Conservation (phyloP, 257 asterid species). For the Cruciata laevipes region DNA sequence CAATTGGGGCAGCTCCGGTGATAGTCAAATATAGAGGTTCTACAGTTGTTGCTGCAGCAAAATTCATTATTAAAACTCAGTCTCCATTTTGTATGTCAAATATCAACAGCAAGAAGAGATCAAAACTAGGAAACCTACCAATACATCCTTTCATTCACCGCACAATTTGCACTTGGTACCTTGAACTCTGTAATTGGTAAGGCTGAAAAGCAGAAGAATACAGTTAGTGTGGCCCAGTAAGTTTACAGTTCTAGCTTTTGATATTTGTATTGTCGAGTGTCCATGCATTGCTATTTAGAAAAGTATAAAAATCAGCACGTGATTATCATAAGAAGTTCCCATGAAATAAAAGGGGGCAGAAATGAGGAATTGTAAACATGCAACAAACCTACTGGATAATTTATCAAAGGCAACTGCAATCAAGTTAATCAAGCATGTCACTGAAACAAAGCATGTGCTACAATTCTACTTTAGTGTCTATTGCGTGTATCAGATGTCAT, state of each 20-base stretch:
- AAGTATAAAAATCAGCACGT: not conserved
- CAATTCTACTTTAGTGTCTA: constrained; percentile 6
- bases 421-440: not conserved
- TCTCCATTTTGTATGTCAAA: not conserved
- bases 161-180: constrained; percentile 22
- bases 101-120: constrained; percentile 7
- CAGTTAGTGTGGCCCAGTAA: not conserved
- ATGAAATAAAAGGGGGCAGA: not conserved
- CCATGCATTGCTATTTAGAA: not conserved
- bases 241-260: not conserved
- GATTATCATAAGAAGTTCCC: too few relatives aligned
- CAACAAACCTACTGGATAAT: too few relatives aligned
- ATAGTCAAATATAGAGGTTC: constrained; percentile 58
- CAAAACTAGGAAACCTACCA: constrained; percentile 45
- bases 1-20: constrained; percentile 72
- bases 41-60: constrained; percentile 77
- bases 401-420: not conserved
- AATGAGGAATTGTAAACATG: not conserved
- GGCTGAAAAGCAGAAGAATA: constrained; percentile 39
- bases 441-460: not conserved
- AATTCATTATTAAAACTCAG: constrained; percentile 9
- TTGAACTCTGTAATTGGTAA: constrained; percentile 39
- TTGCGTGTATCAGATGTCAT: not conserved
- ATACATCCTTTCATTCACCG: constrained; percentile 44
- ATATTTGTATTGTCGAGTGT: not conserved